phyloP scores from a whole-genome alignment of 495 filamentous ascomycete species.

The Penicillium paxilli region DNA sequence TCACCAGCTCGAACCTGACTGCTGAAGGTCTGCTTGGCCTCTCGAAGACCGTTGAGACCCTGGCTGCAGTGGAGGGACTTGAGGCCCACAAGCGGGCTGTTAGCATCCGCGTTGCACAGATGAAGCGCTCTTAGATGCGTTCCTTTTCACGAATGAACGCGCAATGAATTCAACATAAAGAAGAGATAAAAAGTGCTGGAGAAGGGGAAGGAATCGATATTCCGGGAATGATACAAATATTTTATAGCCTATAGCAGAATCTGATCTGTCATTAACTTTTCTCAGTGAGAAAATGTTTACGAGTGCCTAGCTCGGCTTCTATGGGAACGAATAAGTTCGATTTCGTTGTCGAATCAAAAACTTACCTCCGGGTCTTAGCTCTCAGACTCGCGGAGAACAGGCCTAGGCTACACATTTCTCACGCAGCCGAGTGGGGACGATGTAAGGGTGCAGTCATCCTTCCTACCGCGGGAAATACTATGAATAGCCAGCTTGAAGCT shows the following conservation, averaged over 20 bases:
- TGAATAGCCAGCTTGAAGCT: no score
- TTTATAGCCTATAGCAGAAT: not conserved
- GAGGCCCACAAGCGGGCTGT: slow-evolving; percentile 94
- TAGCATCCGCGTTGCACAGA: slow-evolving; percentile 74
- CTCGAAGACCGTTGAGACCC: slow-evolving; percentile 84
- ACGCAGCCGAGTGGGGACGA: no score
- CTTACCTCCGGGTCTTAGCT: no score
- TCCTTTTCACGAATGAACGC: slow-evolving; percentile 24
- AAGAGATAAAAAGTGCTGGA: not conserved
- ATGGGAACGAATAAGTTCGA: no score
- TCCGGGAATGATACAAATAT: not conserved
- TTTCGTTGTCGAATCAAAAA: no score
- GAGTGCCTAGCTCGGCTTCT: no score
- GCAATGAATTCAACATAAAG: slow-evolving; percentile 21
- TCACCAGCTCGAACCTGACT: slow-evolving; percentile 88
- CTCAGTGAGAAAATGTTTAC: no score
- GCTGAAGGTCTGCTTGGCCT: slow-evolving; percentile 81
- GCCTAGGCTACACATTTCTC: no score
- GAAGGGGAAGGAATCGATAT: not conserved
- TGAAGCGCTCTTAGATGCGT: slow-evolving; percentile 44
- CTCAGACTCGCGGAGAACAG: no score
- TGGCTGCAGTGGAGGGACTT: slow-evolving; percentile 90
- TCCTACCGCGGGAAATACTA: no score
- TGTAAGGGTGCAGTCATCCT: no score
- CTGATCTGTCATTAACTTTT: not conserved